phyloP scores from a whole-genome alignment of 176 grass and related monocot species.

The Pharus latifolius region DNA sequence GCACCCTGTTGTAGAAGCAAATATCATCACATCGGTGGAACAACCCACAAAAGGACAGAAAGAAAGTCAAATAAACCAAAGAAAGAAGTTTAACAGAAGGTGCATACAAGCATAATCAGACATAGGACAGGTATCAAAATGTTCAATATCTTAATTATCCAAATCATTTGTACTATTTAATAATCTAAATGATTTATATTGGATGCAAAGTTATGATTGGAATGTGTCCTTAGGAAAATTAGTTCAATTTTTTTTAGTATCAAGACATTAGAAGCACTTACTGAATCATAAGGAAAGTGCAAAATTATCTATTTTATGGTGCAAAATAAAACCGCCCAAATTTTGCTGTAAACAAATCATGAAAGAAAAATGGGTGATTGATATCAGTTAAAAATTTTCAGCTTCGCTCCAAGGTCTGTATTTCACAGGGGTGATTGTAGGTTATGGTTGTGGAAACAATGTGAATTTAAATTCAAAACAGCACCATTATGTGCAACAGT shows the following conservation, averaged over 20 bases:
- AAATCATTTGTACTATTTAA: too few species aligned
- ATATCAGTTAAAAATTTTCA: neutral
- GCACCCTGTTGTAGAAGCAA: constrained; percentile 17
- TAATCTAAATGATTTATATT: constrained; percentile 8
- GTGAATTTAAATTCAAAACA: neutral
- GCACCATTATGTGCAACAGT: neutral
- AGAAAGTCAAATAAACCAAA: neutral
- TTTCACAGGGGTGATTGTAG: neutral
- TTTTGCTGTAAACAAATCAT: too few species aligned
- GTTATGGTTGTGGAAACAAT: neutral
- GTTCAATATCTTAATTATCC: neutral
- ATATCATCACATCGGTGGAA: neutral
- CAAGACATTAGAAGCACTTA: neutral
- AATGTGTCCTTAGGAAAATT: neutral
- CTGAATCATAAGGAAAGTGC: neutral
- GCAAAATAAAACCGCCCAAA: neutral
- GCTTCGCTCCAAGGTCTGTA: neutral
- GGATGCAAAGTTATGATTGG: neutral
- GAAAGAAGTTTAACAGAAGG: neutral
- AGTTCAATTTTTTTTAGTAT: neutral
- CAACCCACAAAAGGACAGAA: neutral
- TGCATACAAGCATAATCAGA: neutral
- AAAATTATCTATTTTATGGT: neutral
- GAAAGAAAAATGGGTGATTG: neutral
- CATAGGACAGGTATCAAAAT: neutral